These are phyloP conservation scores for Chlorophyllum brunneum DNA, from an alignment of 768 basidiomycete genomes.

Conservation along the genomic window DNA sequence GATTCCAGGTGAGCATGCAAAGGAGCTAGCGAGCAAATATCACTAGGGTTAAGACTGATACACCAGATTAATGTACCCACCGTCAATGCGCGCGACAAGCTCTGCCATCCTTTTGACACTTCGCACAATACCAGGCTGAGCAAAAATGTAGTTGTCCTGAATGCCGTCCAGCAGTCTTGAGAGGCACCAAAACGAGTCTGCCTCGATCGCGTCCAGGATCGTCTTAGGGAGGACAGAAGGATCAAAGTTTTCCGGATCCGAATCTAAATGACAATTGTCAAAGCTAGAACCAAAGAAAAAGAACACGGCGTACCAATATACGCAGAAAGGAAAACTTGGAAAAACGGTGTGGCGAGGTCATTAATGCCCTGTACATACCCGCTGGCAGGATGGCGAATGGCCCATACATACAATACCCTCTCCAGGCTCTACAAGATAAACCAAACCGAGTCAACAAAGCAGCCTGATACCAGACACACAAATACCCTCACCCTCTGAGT, in stretches of 20 bases:
- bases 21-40: conserved; percentile 62
- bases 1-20: conserved; percentile 82
- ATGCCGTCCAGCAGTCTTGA: conserved; percentile 94
- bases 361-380: conserved; percentile 99
- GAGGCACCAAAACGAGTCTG: conserved; percentile 98
- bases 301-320: conserved; percentile 70
- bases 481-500: conserved; percentile 74
- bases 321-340: conserved; percentile 92
- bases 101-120: conserved; percentile 94
- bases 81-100: conserved; percentile 86
- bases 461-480: neutral
- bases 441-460: conserved; percentile 7
- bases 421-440: conserved; percentile 69
- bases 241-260: conserved; percentile 88
- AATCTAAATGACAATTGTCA: conserved; percentile 48
- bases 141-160: conserved; percentile 96
- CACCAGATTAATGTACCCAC: conserved; percentile 28
- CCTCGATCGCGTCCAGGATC: conserved; percentile 84
- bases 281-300: neutral
- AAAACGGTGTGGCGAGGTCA: conserved; percentile 96
- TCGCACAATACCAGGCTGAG: conserved; percentile 94
- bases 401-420: conserved; percentile 97
- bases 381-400: conserved; percentile 95
- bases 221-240: conserved; percentile 65
- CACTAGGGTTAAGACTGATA: neutral